A percentile compares a stretch with the other conserved stretches of the same genome.
phyloP scores from a whole-genome alignment of 352 stramenopile species.

The Globisporangium spinosum region DNA sequence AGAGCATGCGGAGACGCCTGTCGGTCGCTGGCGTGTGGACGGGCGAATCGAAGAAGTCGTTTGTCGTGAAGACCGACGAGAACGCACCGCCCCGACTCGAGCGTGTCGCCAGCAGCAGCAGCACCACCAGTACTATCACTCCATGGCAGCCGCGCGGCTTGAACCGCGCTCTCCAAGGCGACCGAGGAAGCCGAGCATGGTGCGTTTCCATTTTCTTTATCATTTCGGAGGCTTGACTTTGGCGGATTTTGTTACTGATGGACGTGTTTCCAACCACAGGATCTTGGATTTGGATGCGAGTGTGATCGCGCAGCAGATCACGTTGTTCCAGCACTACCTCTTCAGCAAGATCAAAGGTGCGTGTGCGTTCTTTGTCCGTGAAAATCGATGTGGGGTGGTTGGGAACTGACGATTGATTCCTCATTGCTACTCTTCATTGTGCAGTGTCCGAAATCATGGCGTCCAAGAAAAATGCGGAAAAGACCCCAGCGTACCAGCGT shows the following conservation, averaged over 20 bases:
- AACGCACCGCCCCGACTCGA: conserved; percentile 26
- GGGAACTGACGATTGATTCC: background rate
- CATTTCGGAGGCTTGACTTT: background rate
- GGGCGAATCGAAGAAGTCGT: conserved; percentile 53
- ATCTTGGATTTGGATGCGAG: conserved; percentile 76
- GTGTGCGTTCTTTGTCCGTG: background rate
- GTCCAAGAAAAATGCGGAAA: conserved; percentile 68
- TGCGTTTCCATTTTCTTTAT: conserved; percentile 21
- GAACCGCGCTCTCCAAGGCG: conserved; percentile 31
- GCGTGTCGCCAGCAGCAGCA: conserved; percentile 20
- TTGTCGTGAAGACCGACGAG: conserved; percentile 53
- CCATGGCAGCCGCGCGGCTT: conserved; percentile 51
- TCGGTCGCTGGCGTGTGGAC: conserved; percentile 76
- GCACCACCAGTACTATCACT: conserved; percentile 27
- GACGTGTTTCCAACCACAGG: conserved; percentile 22
- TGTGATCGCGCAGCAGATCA: conserved; percentile 82
- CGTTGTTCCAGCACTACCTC: conserved; percentile 82
- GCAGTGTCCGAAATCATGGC: conserved; percentile 77
- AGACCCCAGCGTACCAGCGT: conserved; percentile 79
- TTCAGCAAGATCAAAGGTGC: conserved; percentile 86
- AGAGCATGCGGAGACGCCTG: conserved; percentile 66
- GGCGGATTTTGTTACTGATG: background rate
- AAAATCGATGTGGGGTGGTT: background rate
- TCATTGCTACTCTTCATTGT: background rate
- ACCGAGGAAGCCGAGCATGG: conserved; percentile 43